Percentiles rank a stretch among this genome's conserved stretches.
Evolutionary conservation across 2,329 filamentous ascomycete species (phyloP).

Genomic region (Apiospora saccharicola): DNA sequence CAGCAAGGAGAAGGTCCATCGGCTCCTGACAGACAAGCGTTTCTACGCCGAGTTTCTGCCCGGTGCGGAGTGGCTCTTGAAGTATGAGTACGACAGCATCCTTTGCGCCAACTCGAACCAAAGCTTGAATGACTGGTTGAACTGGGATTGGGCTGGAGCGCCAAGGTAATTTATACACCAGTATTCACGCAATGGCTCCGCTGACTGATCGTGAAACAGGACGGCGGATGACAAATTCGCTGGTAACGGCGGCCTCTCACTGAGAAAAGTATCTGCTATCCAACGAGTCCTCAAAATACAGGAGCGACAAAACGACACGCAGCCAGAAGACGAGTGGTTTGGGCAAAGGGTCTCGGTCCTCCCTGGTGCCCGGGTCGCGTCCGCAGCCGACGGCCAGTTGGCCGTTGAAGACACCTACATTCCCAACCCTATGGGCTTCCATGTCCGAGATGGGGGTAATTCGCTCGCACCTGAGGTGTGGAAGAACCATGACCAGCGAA

Average conservation of each 20-base stretch:
- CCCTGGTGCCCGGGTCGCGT: constrained; percentile 57
- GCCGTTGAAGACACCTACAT: constrained; percentile 59
- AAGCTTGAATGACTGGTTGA: constrained; percentile 60
- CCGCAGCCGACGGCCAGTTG: constrained; percentile 49
- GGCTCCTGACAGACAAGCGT: constrained; percentile 56
- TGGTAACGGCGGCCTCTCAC: constrained; percentile 61
- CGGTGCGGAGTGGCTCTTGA: constrained; percentile 60
- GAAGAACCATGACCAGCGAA: constrained; percentile 51
- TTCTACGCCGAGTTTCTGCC: constrained; percentile 62
- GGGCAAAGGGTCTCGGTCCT: constrained; percentile 55
- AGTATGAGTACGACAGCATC: constrained; percentile 63
- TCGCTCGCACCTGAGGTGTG: constrained; percentile 54
- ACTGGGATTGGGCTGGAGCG: constrained; percentile 63
- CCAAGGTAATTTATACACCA: constrained; percentile 47
- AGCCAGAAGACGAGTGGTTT: constrained; percentile 65
- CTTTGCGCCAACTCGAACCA: constrained; percentile 61
- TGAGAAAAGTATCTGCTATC: constrained; percentile 61
- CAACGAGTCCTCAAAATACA: constrained; percentile 56
- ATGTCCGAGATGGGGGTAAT: constrained; percentile 54
- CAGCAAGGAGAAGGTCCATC: constrained; percentile 56
- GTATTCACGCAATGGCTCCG: background rate
- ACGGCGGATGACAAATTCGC: constrained; percentile 52
- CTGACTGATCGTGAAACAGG: constrained; percentile 36
- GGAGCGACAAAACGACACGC: constrained; percentile 56
- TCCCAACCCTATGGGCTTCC: constrained; percentile 62